Evolutionary conservation across 202 grass and related monocot genomes (phyloP), one percentile per base, ranked within the genome.

Genomic region (Elaeis oleifera): DNA sequence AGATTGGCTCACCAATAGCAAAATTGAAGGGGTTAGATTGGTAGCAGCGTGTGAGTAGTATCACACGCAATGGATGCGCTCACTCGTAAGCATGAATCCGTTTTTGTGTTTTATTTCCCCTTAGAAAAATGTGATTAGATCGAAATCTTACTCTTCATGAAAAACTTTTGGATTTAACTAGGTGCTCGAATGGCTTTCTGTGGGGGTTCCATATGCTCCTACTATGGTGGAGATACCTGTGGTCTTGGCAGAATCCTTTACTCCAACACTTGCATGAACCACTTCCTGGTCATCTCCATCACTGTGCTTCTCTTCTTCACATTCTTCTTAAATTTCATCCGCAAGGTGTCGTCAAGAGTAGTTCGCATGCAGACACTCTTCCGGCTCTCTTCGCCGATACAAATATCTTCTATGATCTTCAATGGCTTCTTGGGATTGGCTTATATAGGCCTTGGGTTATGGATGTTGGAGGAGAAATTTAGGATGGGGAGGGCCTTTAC

Each of bases 201-300:
- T 20, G 63, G 63, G 24, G 63, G 50, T 25, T 66, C 63, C 9
- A 44, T 44, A 44, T 66, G 63, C 27, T 66, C 63, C 8, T 48
- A 66, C 17, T 23, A 54, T 53, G 63, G 16, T 53, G 63, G 50
- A 27, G 50, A 26, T 26, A 52, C 23, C 53, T 53, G 63, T 27
- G 63, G 23, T n/a, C 24, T 66, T 53, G 49, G 63, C 6, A 48
- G 63, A 25, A 25, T 53, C 23, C 50, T 66, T 5, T 66, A 66
- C 23, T 54, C 63, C n/a, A 53, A 24, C 26, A 66, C 50, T 16
- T 66, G 63, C 50, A 29, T 18, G 18, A 66, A 66, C 63, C 63
- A 66, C 24, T 51, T 53, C 23, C 19, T 66, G 23, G 50, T 66
- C 63, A 53, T 66, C 49, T 66, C 23, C 19, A 27, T 66, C 24